These are phyloP conservation scores for Monocercomonoides exilis DNA, from an alignment of 78 protist species.

Conservation along the genomic window DNA sequence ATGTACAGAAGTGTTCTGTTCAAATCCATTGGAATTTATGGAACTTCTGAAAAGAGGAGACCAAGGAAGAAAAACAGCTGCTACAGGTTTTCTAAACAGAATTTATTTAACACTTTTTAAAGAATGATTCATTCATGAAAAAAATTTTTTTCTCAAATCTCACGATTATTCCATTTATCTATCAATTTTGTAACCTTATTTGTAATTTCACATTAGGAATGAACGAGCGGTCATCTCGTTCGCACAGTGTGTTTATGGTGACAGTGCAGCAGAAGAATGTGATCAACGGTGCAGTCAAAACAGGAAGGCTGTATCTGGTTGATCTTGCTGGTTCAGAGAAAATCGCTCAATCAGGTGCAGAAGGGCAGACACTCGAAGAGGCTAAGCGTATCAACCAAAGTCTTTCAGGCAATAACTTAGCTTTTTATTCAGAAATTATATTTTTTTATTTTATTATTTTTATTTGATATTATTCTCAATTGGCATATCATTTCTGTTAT, in stretches of 20 bases:
- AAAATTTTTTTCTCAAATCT: not conserved
- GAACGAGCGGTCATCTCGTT: constrained; percentile 20
- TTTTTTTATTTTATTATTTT: too few relatives aligned
- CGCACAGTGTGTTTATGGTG: constrained; percentile 1
- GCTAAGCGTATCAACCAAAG: constrained; percentile 38
- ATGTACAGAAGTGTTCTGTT: not conserved
- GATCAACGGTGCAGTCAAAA: not conserved
- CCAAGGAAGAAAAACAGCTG: not conserved
- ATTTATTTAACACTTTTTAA: too few relatives aligned
- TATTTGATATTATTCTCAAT: too few relatives aligned
- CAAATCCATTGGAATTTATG: not conserved
- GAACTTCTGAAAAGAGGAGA: constrained; percentile 1
- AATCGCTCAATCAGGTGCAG: not conserved
- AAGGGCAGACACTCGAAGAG: constrained; percentile 49
- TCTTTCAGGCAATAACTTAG: too few relatives aligned
- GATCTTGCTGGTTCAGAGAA: not conserved
- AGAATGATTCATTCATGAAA: not conserved
- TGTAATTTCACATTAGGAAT: not conserved
- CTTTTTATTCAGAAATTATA: too few relatives aligned
- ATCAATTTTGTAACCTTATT: too few relatives aligned
- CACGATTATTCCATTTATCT: not conserved
- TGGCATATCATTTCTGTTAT: not conserved
- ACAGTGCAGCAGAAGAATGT: not conserved
- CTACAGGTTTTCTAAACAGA: constrained; percentile 1
- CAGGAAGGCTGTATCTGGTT: not conserved